A percentile compares a stretch with the other conserved stretches of the same genome.
These are phyloP conservation scores for Heterobasidion occidentale DNA, from an alignment of 1,284 basidiomycete species.

Conservation along the genomic window DNA sequence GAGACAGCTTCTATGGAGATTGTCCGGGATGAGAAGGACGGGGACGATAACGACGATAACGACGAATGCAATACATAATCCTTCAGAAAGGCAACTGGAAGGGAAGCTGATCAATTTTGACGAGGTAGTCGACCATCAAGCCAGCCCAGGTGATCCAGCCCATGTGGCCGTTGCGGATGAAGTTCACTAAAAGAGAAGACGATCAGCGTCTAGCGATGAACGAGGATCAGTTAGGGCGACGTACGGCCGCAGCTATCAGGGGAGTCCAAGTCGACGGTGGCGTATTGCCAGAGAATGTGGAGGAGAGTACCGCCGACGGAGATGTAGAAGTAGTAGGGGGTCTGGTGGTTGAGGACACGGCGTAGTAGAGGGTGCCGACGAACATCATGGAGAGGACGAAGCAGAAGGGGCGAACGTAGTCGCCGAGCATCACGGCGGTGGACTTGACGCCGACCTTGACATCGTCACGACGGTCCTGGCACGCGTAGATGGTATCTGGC, in stretches of 20 bases:
- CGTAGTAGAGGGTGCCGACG: slow-evolving; percentile 35
- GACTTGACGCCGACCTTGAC: slow-evolving; percentile 43
- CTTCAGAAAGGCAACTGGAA: neutral
- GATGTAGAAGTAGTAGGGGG: slow-evolving; percentile 42
- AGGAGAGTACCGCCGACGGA: slow-evolving; percentile 42
- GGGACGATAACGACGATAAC: neutral
- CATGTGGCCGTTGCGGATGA: slow-evolving; percentile 39
- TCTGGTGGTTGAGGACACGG: slow-evolving; percentile 41
- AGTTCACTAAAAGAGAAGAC: slow-evolving; percentile 26
- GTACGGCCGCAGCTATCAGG: slow-evolving; percentile 48
- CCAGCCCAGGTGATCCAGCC: slow-evolving; percentile 44
- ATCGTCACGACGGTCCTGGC: slow-evolving; percentile 48
- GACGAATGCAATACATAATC: neutral
- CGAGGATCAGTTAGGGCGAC: slow-evolving; percentile 10
- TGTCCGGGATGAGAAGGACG: neutral
- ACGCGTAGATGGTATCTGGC: slow-evolving; percentile 50
- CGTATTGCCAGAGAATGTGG: slow-evolving; percentile 52
- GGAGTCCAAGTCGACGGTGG: slow-evolving; percentile 40
- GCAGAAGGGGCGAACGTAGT: slow-evolving; percentile 46
- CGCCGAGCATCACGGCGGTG: slow-evolving; percentile 47
- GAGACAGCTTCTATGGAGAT: neutral
- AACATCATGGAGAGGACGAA: slow-evolving; percentile 42
- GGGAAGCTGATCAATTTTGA: slow-evolving; percentile 1
- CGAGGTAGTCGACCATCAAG: slow-evolving; percentile 5
- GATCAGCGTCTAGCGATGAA: neutral